phyloP scores from a whole-genome alignment of 2,329 filamentous ascomycete genomes.

The Ophiostoma pallidulum region DNA sequence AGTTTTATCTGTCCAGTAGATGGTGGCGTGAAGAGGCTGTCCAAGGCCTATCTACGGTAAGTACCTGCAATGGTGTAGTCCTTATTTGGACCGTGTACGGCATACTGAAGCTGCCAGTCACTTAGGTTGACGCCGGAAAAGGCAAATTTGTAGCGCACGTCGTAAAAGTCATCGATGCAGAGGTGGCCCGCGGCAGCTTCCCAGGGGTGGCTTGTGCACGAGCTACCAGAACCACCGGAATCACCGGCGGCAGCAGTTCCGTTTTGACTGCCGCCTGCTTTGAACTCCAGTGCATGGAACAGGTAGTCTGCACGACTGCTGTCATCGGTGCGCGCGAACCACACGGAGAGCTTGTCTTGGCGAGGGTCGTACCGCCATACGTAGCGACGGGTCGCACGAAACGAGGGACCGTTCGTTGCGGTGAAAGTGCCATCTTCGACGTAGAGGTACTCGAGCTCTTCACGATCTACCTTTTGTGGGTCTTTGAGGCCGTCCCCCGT shows the following conservation, averaged over 20 bases:
- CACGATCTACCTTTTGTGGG: slow-evolving; percentile 12
- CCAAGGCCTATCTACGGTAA: slow-evolving; percentile 31
- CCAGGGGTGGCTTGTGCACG: too few species aligned
- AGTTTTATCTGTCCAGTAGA: too few species aligned
- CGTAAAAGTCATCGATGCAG: slow-evolving; percentile 63
- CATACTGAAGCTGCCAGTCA: slow-evolving; percentile 53
- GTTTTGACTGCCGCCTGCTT: too few species aligned
- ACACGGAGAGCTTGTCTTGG: slow-evolving; percentile 55
- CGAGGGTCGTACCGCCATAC: slow-evolving; percentile 60
- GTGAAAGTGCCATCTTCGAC: slow-evolving; percentile 57
- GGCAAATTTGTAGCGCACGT: slow-evolving; percentile 58
- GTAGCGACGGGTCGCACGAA: slow-evolving; percentile 57
- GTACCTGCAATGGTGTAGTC: slow-evolving; percentile 54
- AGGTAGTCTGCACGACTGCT: slow-evolving; percentile 56
- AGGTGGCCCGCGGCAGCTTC: slow-evolving; percentile 57
- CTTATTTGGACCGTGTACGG: slow-evolving; percentile 62
- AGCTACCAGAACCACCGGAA: too few species aligned
- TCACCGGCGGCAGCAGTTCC: too few species aligned
- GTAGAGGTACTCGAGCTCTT: slow-evolving; percentile 55
- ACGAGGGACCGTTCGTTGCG: slow-evolving; percentile 35
- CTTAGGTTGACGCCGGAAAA: slow-evolving; percentile 48
- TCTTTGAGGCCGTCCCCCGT: slow-evolving; percentile 39
- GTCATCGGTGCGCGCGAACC: slow-evolving; percentile 62
- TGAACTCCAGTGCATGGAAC: slow-evolving; percentile 64
- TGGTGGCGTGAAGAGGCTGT: background rate